A percentile compares a stretch with the other conserved stretches of the same genome.
These are phyloP conservation scores for Cryphonectria nitschkei DNA, from an alignment of 2,329 filamentous ascomycete genomes.

Conservation along the genomic window DNA sequence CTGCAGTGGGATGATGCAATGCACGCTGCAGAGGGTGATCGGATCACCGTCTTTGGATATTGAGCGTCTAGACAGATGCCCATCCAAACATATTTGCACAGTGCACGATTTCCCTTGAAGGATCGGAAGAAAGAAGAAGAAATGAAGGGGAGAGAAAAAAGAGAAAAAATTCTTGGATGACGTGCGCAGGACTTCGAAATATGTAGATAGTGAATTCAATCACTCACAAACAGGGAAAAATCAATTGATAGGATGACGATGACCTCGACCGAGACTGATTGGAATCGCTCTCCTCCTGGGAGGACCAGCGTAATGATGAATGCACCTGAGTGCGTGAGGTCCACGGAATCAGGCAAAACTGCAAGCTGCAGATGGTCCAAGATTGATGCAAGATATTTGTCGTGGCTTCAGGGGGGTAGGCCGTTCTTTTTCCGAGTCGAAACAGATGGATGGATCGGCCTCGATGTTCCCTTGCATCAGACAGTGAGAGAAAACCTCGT, in stretches of 20 bases:
- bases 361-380: slow-evolving; percentile 23
- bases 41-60: slow-evolving; percentile 20
- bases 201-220: not conserved
- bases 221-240: not conserved
- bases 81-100: not conserved
- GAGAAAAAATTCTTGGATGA: not conserved
- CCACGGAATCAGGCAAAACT: not conserved
- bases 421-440: not conserved
- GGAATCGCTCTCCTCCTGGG: slow-evolving; percentile 6
- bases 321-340: not conserved
- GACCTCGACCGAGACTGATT: not conserved
- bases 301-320: not conserved
- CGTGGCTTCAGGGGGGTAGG: not conserved
- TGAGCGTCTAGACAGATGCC: slow-evolving; percentile 22
- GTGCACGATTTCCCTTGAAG: too few species aligned
- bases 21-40: slow-evolving; percentile 28
- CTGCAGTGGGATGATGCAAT: slow-evolving; percentile 15
- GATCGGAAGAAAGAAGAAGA: not conserved
- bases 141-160: not conserved
- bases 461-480: slow-evolving; percentile 2
- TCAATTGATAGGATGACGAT: not conserved
- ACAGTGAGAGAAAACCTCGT: not conserved
- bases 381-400: slow-evolving; percentile 11
- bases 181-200: not conserved
- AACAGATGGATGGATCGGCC: not conserved